Evolutionary conservation across 345 rosid species (phyloP).

Genomic region (Populus simonii): DNA sequence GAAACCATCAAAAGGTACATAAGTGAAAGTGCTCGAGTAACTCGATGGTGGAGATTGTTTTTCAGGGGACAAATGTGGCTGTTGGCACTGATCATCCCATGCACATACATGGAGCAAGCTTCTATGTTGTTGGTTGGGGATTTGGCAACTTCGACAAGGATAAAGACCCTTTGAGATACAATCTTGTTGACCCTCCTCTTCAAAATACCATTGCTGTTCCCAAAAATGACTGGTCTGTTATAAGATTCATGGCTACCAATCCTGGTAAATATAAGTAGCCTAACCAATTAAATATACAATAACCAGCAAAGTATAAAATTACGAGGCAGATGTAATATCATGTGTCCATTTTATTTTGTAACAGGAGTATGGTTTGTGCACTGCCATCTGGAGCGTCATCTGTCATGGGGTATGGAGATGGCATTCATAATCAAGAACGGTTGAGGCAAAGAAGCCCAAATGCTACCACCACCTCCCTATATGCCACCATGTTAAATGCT

Average conservation of each 20-base stretch:
- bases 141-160: conserved; percentile 21
- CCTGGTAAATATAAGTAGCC: conserved; percentile 1
- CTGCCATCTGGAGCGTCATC: conserved; percentile 58
- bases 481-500: conserved; percentile 41
- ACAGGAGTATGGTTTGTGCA: conserved; percentile 76
- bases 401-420: conserved; percentile 64
- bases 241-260: conserved; percentile 10
- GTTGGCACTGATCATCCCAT: conserved; percentile 37
- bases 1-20: conserved; percentile 41
- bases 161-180: conserved; percentile 24
- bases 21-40: conserved; percentile 27
- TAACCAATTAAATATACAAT: too few species aligned
- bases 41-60: conserved; percentile 28
- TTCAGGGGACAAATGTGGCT: conserved; percentile 35
- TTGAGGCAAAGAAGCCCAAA: conserved; percentile 21
- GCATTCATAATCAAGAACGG: conserved; percentile 54
- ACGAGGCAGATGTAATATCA: not conserved
- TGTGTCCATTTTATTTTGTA: not conserved
- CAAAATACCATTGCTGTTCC: conserved; percentile 15
- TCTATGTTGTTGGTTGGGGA: conserved; percentile 31
- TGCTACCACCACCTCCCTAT: conserved; percentile 53
- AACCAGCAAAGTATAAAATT: too few species aligned
- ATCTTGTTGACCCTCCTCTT: conserved; percentile 27
- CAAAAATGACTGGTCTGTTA: conserved; percentile 13
- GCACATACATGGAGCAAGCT: conserved; percentile 36